A percentile compares a stretch with the other conserved stretches of the same genome.
These are phyloP conservation scores for Scutellaria galericulata DNA, from an alignment of 257 asterid species.

Conservation along the genomic window DNA sequence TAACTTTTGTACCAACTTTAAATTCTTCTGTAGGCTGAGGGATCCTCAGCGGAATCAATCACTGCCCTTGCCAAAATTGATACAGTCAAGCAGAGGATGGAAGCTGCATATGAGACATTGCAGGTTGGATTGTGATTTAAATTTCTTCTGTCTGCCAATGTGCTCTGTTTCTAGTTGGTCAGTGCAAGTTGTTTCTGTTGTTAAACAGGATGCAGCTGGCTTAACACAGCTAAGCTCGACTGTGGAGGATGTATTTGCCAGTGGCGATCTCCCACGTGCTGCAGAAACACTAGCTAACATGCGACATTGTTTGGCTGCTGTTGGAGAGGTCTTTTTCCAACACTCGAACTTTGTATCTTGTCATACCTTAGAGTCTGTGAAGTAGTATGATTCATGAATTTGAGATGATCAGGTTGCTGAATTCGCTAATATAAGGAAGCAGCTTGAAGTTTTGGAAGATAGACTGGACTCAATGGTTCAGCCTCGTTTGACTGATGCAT, in stretches of 20 bases:
- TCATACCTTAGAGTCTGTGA: constrained; percentile 22
- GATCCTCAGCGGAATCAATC: constrained; percentile 92
- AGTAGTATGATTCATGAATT: constrained; percentile 33
- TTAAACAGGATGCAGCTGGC: constrained; percentile 94
- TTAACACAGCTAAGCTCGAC: constrained; percentile 94
- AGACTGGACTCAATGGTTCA: constrained; percentile 98
- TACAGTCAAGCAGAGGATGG: constrained; percentile 96
- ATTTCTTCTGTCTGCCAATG: constrained; percentile 22
- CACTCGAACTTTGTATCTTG: constrained; percentile 5
- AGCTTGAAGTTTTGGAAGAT: constrained; percentile 97
- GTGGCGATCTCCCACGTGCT: constrained; percentile 98
- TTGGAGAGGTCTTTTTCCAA: constrained; percentile 76
- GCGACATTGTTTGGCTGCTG: constrained; percentile 97
- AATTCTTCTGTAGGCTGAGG: constrained; percentile 75
- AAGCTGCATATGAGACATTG: constrained; percentile 92
- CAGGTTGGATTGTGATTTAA: constrained; percentile 58
- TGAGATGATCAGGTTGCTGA: constrained; percentile 84
- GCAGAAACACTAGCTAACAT: constrained; percentile 97
- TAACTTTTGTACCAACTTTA: not conserved
- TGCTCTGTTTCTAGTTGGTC: constrained; percentile 22
- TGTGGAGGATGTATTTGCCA: constrained; percentile 97
- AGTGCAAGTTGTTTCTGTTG: constrained; percentile 35
- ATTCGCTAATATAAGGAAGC: constrained; percentile 97
- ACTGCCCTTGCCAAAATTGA: constrained; percentile 91
- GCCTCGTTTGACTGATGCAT: constrained; percentile 91